These are phyloP conservation scores for Leucocoprinus leucothites DNA, from an alignment of 768 basidiomycete genomes.

Conservation along the genomic window DNA sequence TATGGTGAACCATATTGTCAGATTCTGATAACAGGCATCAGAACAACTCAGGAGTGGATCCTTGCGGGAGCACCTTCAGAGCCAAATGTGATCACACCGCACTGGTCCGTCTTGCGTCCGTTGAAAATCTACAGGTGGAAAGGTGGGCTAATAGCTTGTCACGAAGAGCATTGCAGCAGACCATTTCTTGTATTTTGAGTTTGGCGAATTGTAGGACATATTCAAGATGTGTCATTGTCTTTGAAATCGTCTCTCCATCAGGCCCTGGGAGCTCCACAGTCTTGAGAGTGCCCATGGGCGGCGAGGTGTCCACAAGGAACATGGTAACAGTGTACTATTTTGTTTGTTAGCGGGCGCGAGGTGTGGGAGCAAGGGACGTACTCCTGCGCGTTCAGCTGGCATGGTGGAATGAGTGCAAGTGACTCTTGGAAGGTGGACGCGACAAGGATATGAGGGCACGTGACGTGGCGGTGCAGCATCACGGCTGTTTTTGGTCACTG, in stretches of 20 bases:
- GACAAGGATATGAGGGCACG: constrained; percentile 22
- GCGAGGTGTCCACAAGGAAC: constrained; percentile 87
- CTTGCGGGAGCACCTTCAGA: constrained; percentile 53
- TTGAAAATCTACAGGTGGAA: constrained; percentile 68
- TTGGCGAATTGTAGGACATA: constrained; percentile 85
- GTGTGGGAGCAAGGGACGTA: constrained; percentile 30
- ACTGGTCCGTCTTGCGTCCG: constrained; percentile 90
- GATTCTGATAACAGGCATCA: constrained; percentile 42
- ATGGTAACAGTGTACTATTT: constrained; percentile 79
- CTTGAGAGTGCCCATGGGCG: constrained; percentile 73
- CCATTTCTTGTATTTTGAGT: constrained; percentile 91
- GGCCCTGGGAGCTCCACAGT: constrained; percentile 53
- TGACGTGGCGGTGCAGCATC: neutral
- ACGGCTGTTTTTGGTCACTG: constrained; percentile 16
- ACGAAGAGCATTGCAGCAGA: constrained; percentile 23
- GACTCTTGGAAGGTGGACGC: constrained; percentile 24
- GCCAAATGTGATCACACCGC: constrained; percentile 89
- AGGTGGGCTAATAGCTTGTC: constrained; percentile 1
- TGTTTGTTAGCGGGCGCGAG: constrained; percentile 15
- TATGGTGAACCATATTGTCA: constrained; percentile 57
- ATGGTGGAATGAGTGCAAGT: constrained; percentile 38
- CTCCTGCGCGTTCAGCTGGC: constrained; percentile 80
- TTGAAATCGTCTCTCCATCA: constrained; percentile 44
- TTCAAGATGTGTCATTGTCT: constrained; percentile 74
- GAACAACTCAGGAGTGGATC: neutral